Percentiles rank a stretch among this genome's conserved stretches.
Evolutionary conservation across 2,329 filamentous ascomycete genomes (phyloP).

Genomic region (Herpotrichia juniperi): DNA sequence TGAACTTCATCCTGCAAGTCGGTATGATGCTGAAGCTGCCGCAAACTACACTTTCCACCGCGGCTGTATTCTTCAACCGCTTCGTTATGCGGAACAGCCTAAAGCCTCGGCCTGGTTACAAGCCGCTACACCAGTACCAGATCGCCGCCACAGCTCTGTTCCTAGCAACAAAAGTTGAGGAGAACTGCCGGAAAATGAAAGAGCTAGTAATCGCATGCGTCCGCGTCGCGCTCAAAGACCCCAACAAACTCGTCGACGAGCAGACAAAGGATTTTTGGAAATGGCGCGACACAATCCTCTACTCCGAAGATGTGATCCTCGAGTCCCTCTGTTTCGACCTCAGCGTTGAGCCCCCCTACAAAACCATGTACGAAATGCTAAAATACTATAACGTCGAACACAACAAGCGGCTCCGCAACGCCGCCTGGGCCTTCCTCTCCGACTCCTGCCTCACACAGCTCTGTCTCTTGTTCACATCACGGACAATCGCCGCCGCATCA

Average conservation of each 20-base stretch:
- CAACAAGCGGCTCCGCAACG: slow-evolving; percentile 81
- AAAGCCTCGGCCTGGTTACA: slow-evolving; percentile 69
- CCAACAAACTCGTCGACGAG: slow-evolving; percentile 88
- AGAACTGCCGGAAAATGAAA: slow-evolving; percentile 94
- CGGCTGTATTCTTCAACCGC: slow-evolving; percentile 91
- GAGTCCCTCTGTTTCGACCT: slow-evolving; percentile 94
- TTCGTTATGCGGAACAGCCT: slow-evolving; percentile 92
- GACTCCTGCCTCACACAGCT: slow-evolving; percentile 85
- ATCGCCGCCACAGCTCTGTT: slow-evolving; percentile 86
- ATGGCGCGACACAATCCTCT: slow-evolving; percentile 92
- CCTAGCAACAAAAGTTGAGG: slow-evolving; percentile 94
- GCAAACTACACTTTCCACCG: slow-evolving; percentile 89
- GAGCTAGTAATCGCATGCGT: slow-evolving; percentile 93
- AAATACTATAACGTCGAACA: slow-evolving; percentile 75
- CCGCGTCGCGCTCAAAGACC: slow-evolving; percentile 92
- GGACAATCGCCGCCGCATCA: slow-evolving; percentile 81
- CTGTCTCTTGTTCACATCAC: slow-evolving; percentile 78
- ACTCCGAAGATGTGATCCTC: slow-evolving; percentile 90
- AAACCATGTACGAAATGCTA: slow-evolving; percentile 80
- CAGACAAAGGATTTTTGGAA: slow-evolving; percentile 98
- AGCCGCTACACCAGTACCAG: slow-evolving; percentile 83
- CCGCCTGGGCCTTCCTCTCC: slow-evolving; percentile 92
- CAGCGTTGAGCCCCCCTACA: slow-evolving; percentile 86
- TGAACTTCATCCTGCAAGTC: slow-evolving; percentile 95
- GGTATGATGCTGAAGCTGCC: slow-evolving; percentile 91